Base-by-base conservation (phyloP, 768 basidiomycete genomes). In the Boletus rubropictus region DNA sequence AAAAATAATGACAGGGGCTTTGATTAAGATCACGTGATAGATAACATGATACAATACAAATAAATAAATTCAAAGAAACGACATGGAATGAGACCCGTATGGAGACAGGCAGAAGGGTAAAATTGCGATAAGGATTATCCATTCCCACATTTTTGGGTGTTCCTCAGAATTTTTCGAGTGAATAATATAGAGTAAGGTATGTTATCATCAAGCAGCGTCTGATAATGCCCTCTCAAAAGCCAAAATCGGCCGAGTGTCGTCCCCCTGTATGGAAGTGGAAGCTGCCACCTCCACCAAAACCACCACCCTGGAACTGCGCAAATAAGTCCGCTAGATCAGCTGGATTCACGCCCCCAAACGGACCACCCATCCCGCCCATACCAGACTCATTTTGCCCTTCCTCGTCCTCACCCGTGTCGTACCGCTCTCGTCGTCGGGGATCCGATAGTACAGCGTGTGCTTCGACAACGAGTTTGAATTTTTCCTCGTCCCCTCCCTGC, bases 401-500 rank as follows among this genome's bases (percentile, higher is more conserved):
- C 54, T 89, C 86, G 56, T 89, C 89, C 52, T 88, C 88, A 29
- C 89, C 89, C 63, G 80, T 59, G 63, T 91, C 89, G 55, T 91
- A 91, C 33, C 89, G 78, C 55, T 82, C 74, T 34, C 89, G 76
- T 36, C 82, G 72, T 10, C 70, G 72, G 1, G 88, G 76, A 55
- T 93, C 91, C 0, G 87, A 89, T 3, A 93, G 80, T 4, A 93
- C 84, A 7, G 80, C 77, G 52, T 93, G 76, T 3, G 89, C 88
- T 65, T 92, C 91, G 1, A 74, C 80, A 25, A 90, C 83, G 18
- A 91, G 76, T 67, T 97, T 96, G 79, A 98, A 98, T 57, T 89
- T 87, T 61, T 96, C 95, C 58, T 95, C 93, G 62, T 92, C 89
- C 24, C 94, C 94, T 22, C 94, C 92, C 83, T 89, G 51, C 29